Percentiles rank a stretch among this genome's conserved stretches.
These are phyloP conservation scores for Fusarium sp. DNA, from an alignment of 2,329 filamentous ascomycete species.

Conservation along the genomic window DNA sequence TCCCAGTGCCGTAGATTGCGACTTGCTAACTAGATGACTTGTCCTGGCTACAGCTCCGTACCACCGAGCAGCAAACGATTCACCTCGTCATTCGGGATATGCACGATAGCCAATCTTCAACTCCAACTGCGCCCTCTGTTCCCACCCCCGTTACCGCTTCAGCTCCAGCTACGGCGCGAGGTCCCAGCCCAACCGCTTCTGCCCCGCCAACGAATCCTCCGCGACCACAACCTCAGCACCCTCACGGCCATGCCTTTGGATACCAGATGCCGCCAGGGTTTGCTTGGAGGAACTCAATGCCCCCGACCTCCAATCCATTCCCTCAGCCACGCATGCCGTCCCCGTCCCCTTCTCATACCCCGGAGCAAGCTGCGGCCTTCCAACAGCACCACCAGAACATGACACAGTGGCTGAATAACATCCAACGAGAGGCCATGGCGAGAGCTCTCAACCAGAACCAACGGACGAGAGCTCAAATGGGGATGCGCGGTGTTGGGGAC, in stretches of 20 bases:
- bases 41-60: constrained; percentile 56
- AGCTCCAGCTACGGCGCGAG: constrained; percentile 41
- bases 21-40: constrained; percentile 41
- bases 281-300: constrained; percentile 50
- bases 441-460: constrained; percentile 62
- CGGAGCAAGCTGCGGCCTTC: constrained; percentile 52
- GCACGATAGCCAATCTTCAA: constrained; percentile 50
- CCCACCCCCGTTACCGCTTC: constrained; percentile 20
- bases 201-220: constrained; percentile 44
- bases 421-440: constrained; percentile 63
- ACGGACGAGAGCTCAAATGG: constrained; percentile 57
- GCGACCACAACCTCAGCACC: constrained; percentile 40
- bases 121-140: constrained; percentile 41
- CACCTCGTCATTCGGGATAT: constrained; percentile 67
- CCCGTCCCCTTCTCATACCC: constrained; percentile 49
- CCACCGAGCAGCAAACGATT: constrained; percentile 64
- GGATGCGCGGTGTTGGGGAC: constrained; percentile 60
- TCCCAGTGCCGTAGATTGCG: constrained; percentile 11
- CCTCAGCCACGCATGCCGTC: constrained; percentile 53
- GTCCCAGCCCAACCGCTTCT: constrained; percentile 48
- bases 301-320: constrained; percentile 48
- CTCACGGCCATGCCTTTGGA: constrained; percentile 43
- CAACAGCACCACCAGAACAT: constrained; percentile 61
- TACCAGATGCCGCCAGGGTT: constrained; percentile 51
- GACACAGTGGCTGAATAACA: constrained; percentile 62